Evolutionary conservation across 805 yeast genomes (phyloP), one percentile per base, ranked within the genome.

Genomic region (Candida dendrica): DNA sequence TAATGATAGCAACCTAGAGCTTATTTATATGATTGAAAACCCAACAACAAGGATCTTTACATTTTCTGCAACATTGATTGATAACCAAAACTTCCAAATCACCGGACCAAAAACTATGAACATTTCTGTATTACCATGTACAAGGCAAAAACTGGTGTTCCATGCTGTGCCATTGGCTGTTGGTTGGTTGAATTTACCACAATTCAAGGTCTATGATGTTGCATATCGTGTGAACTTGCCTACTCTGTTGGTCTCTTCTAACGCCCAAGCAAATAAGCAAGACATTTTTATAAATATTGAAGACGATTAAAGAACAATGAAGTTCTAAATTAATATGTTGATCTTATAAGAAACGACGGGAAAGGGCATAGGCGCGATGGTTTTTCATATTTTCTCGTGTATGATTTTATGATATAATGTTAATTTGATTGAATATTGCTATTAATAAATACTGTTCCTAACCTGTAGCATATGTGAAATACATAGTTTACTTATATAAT

Each of bases 11-110:
- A 47, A 44, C 2, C 49, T 66, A 14, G 59, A 54, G 35, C 56
- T 77, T 36, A 64, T 55, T 13, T 85, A 75, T 54, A 67, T 70
- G 40, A 53, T 86, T 38, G 95, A 86, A 54, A 86, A 86, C 53
- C 89, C 95, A 13, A 82, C 95, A 0, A 69, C 83, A 3, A 67
- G 82, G 36, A 72, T 81, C 3, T 77, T 87, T 48, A 77, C 78
- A 10, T 87, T 84, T 49, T 61, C 80, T 11, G 66, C 79, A 3
- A 63, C 68, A 11, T 58, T 79, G 3, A 46, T 66, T 2, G 64
- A 68, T 35, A 63, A 63, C 19, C 59, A 51, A 13, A 47, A 47
- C 33, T 50, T 72, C 60, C 55, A 65, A 58, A 34, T 67, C 47
- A 45, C 67, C 51, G 54, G 77, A 58, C 15, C 62, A 50, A 44